Evolutionary conservation across 108 stramenopile species (phyloP).

Genomic region (Cyclotella sp.): DNA sequence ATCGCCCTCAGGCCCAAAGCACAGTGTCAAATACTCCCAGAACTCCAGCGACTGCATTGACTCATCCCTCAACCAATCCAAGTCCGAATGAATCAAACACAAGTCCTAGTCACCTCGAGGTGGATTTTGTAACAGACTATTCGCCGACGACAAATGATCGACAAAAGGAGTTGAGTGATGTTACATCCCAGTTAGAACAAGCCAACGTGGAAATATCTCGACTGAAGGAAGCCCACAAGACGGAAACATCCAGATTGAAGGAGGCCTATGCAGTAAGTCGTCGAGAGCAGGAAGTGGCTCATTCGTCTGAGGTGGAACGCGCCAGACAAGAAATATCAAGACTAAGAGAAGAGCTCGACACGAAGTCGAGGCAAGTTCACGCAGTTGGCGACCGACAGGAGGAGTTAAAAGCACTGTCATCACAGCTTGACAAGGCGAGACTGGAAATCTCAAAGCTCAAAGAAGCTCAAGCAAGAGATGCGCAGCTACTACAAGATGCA

Average conservation of each 20-base stretch:
- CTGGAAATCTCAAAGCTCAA: not conserved
- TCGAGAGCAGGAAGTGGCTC: conserved; percentile 4
- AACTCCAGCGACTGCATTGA: conserved; percentile 5
- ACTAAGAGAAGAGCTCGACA: not conserved
- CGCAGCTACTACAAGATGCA: conserved; percentile 4
- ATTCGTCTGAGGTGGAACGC: not conserved
- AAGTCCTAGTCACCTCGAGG: conserved; percentile 7
- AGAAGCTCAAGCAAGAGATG: conserved; percentile 13
- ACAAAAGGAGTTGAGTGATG: not conserved
- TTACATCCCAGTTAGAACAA: not conserved
- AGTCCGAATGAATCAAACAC: conserved; percentile 3
- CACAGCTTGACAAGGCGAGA: conserved; percentile 6
- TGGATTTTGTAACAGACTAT: not conserved
- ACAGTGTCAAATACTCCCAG: not conserved
- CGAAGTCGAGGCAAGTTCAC: conserved; percentile 1
- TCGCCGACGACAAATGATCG: not conserved
- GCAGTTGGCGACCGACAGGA: not conserved
- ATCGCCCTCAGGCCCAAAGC: not conserved
- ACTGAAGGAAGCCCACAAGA: conserved; percentile 8
- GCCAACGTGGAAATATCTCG: not conserved
- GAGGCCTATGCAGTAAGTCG: not conserved
- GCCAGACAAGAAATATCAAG: conserved; percentile 11
- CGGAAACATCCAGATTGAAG: conserved; percentile 7
- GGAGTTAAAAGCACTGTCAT: conserved; percentile 7
- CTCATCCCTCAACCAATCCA: conserved; percentile 23